Percentiles rank a stretch among this genome's conserved stretches.
Evolutionary conservation across 441 rosid species (phyloP).

Genomic region (Gossypium trilobum): DNA sequence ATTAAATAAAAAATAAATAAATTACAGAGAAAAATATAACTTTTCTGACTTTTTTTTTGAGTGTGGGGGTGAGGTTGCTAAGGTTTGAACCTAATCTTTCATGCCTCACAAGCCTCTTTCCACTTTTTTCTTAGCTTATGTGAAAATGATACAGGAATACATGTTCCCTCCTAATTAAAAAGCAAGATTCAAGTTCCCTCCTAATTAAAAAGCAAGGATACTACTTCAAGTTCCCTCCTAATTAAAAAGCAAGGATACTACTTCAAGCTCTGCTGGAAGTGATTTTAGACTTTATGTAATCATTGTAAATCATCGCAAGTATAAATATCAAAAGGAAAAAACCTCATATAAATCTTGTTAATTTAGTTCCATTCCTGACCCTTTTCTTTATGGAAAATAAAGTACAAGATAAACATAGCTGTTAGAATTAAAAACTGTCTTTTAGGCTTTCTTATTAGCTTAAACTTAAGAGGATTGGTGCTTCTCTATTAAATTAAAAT

Average conservation of each 20-base stretch:
- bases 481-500: background rate
- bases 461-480: background rate
- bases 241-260: background rate
- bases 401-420: background rate
- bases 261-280: background rate
- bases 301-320: background rate
- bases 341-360: background rate
- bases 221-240: background rate
- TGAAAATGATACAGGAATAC: background rate
- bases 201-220: too few relatives aligned
- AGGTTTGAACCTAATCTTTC: too few relatives aligned
- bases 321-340: background rate
- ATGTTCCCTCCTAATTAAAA: background rate
- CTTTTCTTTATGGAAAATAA: slow-evolving; percentile 4
- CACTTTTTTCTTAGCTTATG: background rate
- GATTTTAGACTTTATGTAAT: background rate
- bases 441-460: background rate
- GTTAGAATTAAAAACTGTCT: background rate
- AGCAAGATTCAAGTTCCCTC: background rate
- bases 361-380: background rate
- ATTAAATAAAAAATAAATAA: background rate
- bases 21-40: background rate
- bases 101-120: too few relatives aligned
- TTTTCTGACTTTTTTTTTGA: background rate
- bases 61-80: too few relatives aligned